Evolutionary conservation across 805 yeast species (phyloP).

Genomic region (Metschnikowia sp.): DNA sequence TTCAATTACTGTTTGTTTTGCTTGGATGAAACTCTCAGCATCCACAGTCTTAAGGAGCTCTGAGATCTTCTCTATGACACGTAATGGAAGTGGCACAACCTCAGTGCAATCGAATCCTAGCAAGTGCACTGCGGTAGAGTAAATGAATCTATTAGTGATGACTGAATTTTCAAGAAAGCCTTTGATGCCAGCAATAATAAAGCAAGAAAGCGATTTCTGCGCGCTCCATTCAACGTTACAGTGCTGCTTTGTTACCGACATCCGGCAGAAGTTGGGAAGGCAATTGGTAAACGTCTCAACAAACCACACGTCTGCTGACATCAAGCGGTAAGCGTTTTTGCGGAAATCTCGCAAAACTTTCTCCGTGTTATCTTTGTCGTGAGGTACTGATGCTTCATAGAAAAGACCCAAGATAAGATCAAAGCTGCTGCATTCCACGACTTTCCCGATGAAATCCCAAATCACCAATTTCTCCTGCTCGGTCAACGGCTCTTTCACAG

Average conservation of each 20-base stretch:
- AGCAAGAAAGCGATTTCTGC: constrained; percentile 8
- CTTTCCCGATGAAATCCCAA: constrained; percentile 11
- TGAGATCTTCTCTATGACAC: neutral
- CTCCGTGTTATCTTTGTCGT: neutral
- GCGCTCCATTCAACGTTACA: constrained; percentile 5
- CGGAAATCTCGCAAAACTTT: constrained; percentile 1
- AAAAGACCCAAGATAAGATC: constrained; percentile 11
- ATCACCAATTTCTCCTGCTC: constrained; percentile 9
- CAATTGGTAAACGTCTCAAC: constrained; percentile 10
- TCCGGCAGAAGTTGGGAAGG: constrained; percentile 4
- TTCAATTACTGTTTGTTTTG: neutral
- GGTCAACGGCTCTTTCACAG: constrained; percentile 3
- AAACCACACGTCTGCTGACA: constrained; percentile 6
- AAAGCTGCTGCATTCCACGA: constrained; percentile 8
- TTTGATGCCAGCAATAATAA: constrained; percentile 2
- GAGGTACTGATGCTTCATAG: constrained; percentile 5
- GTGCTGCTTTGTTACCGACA: constrained; percentile 1
- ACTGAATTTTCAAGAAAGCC: constrained; percentile 9
- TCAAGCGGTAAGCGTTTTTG: constrained; percentile 3
- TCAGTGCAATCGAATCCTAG: constrained; percentile 8
- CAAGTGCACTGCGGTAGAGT: constrained; percentile 4
- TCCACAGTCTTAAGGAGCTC: constrained; percentile 1
- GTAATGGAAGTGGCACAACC: constrained; percentile 1
- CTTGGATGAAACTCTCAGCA: neutral
- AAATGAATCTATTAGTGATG: constrained; percentile 10